Conservation (phyloP, 2,329 filamentous ascomycete species). For the Aspergillus sp. region DNA sequence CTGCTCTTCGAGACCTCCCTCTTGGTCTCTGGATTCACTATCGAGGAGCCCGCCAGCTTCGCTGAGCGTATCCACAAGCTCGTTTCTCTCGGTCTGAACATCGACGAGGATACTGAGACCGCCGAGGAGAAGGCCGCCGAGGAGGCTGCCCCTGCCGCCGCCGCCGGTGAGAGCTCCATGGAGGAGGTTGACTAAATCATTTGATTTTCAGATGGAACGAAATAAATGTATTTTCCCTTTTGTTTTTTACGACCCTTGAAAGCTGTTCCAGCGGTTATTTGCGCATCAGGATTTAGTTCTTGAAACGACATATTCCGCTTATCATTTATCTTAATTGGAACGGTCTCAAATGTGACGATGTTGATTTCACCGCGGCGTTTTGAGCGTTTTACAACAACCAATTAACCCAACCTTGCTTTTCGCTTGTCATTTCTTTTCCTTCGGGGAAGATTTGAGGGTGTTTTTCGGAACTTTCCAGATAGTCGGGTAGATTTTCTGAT, state of each 20-base stretch:
- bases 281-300: slow-evolving; percentile 1
- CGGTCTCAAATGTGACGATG: not conserved
- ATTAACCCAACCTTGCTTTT: too few species aligned
- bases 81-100: slow-evolving; percentile 93
- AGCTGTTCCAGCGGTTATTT: slow-evolving; percentile 7
- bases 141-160: slow-evolving; percentile 57
- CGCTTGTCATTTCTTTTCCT: too few species aligned
- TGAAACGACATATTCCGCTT: too few species aligned
- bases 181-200: slow-evolving; percentile 92
- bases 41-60: slow-evolving; percentile 96
- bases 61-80: slow-evolving; percentile 99
- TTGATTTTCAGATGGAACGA: slow-evolving; percentile 5
- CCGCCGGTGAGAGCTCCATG: slow-evolving; percentile 87
- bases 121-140: slow-evolving; percentile 51
- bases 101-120: slow-evolving; percentile 86
- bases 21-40: slow-evolving; percentile 98
- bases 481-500: slow-evolving; percentile 6
- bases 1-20: slow-evolving; percentile 98
- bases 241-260: slow-evolving; percentile 7
- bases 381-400: not conserved
- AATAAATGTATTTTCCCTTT: slow-evolving; percentile 6
- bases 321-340: too few species aligned
- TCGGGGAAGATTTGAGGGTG: too few species aligned
- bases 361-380: slow-evolving; percentile 3
- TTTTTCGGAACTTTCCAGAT: too few species aligned